phyloP scores from a whole-genome alignment of 495 filamentous ascomycete species.

The Immersiella caudata region DNA sequence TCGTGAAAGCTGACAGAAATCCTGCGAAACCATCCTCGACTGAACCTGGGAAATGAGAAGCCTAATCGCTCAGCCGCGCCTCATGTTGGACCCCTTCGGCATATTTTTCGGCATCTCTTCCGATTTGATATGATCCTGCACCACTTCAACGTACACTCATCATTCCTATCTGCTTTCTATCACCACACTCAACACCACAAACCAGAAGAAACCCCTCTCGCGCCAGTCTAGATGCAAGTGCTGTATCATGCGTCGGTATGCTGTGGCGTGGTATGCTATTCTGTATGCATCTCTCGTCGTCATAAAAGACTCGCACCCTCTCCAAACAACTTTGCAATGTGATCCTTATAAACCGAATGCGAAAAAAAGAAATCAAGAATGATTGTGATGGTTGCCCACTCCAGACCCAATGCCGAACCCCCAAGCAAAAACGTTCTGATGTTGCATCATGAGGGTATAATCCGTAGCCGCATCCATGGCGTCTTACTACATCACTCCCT shows the following conservation, averaged over 20 bases:
- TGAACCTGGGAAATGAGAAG: too few relatives aligned
- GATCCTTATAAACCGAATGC: neutral
- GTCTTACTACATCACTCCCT: neutral
- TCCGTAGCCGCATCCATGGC: neutral
- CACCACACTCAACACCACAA: neutral
- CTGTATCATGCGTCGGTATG: neutral
- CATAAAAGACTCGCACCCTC: neutral
- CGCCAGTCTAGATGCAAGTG: slow-evolving; percentile 26
- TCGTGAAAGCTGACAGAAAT: too few relatives aligned
- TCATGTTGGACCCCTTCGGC: too few relatives aligned
- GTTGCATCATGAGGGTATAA: slow-evolving; percentile 16
- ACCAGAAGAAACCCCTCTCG: slow-evolving; percentile 7
- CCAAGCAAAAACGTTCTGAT: neutral
- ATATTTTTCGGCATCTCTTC: too few relatives aligned
- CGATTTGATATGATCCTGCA: too few relatives aligned
- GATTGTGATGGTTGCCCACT: neutral
- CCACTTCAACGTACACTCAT: neutral
- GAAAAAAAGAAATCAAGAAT: slow-evolving; percentile 3
- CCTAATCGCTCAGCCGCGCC: too few relatives aligned
- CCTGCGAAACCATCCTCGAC: too few relatives aligned
- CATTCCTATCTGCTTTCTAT: neutral
- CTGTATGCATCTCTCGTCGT: slow-evolving; percentile 7
- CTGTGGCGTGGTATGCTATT: slow-evolving; percentile 2
- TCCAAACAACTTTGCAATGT: neutral
- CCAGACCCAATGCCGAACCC: neutral